A percentile compares a stretch with the other conserved stretches of the same genome.
These are phyloP conservation scores for Rhizopogon salebrosus DNA, from an alignment of 768 basidiomycete genomes.

Conservation along the genomic window DNA sequence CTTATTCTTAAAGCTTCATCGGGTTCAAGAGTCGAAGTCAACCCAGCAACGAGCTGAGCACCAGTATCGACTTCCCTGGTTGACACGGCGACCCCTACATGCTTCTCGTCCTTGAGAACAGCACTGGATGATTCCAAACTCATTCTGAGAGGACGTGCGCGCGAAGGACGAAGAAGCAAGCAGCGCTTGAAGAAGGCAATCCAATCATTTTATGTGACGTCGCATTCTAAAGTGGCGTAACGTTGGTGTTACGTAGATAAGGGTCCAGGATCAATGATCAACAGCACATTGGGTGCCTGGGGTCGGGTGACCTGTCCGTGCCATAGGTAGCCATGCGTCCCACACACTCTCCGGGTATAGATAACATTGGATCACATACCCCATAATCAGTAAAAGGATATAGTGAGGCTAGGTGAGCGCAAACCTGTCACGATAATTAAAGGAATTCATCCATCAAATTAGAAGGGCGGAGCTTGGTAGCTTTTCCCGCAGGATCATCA, in stretches of 20 bases:
- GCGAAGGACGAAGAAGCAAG: not conserved
- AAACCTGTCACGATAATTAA: not conserved
- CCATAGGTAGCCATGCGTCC: too few species aligned
- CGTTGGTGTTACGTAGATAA: not conserved
- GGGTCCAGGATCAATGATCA: not conserved
- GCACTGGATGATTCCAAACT: conserved; percentile 1
- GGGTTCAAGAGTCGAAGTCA: conserved; percentile 36
- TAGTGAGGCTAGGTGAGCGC: too few species aligned
- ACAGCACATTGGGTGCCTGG: not conserved
- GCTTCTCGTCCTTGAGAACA: conserved; percentile 22
- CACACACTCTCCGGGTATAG: too few species aligned
- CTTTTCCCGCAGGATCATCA: not conserved
- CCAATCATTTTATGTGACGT: conserved; percentile 1
- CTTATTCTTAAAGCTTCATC: conserved; percentile 44
- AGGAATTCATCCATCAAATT: not conserved
- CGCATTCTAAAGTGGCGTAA: not conserved
- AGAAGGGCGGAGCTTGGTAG: not conserved
- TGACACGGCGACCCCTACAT: conserved; percentile 33
- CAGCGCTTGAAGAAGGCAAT: not conserved
- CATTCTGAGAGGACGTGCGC: conserved; percentile 1
- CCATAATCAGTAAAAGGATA: too few species aligned
- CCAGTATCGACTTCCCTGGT: conserved; percentile 50
- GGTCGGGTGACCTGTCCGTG: too few species aligned
- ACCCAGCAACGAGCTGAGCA: conserved; percentile 46
- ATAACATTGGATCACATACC: too few species aligned